Percentiles rank a stretch among this genome's conserved stretches.
Evolutionary conservation across 495 filamentous ascomycete species (phyloP).

Genomic region (Lophiotrema nucula): DNA sequence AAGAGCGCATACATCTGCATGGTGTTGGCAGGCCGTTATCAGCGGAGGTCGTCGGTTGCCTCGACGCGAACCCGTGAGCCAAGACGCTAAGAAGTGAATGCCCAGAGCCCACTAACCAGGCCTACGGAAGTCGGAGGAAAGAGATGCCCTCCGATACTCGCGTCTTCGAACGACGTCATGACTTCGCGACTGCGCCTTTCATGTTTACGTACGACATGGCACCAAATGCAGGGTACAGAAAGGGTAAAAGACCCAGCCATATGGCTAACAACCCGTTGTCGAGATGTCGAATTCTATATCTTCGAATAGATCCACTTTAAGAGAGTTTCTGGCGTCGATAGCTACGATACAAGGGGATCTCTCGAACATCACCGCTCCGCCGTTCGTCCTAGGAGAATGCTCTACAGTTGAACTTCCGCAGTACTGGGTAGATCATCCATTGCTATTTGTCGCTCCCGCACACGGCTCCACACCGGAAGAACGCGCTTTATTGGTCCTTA

Average conservation of each 20-base stretch:
- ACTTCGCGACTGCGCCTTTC: too few relatives aligned
- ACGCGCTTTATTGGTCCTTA: conserved; percentile 34
- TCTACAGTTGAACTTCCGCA: conserved; percentile 36
- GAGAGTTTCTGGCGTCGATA: conserved; percentile 18
- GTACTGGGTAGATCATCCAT: conserved; percentile 37
- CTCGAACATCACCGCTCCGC: conserved; percentile 38
- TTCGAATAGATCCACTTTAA: conserved; percentile 14
- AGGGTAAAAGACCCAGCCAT: too few relatives aligned
- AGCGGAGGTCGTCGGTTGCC: background rate
- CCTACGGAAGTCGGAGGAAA: too few relatives aligned
- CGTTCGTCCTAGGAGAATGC: conserved; percentile 35
- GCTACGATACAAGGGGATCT: conserved; percentile 24
- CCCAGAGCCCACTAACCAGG: too few relatives aligned
- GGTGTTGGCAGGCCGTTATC: background rate
- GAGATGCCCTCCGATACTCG: too few relatives aligned
- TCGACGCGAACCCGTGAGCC: background rate
- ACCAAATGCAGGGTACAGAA: too few relatives aligned
- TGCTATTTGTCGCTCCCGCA: conserved; percentile 36
- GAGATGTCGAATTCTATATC: conserved; percentile 9
- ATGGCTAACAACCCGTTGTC: background rate
- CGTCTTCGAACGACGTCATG: background rate
- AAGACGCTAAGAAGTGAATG: too few relatives aligned
- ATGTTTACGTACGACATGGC: too few relatives aligned
- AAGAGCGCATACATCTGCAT: too few relatives aligned
- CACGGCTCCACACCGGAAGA: conserved; percentile 20